These are phyloP conservation scores for Phyllosticta paracitricarpa DNA, from an alignment of 2,329 filamentous ascomycete species.

Conservation along the genomic window DNA sequence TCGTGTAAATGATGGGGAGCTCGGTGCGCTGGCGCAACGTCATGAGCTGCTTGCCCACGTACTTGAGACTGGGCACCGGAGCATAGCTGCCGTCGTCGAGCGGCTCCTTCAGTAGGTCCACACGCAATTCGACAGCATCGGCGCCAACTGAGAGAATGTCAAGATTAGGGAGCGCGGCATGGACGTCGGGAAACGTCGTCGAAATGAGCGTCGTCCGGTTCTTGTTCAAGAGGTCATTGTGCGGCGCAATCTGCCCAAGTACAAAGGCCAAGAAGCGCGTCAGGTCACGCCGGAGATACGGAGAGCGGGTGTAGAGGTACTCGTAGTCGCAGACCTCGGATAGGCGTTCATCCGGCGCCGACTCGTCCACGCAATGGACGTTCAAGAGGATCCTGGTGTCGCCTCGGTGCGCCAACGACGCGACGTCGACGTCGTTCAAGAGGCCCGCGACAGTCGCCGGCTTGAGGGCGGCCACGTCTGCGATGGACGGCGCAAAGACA, in stretches of 20 bases:
- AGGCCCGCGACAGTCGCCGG: conserved; percentile 56
- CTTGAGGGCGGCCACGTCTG: conserved; percentile 44
- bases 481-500: conserved; percentile 48
- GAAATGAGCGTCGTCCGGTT: conserved; percentile 75
- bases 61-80: conserved; percentile 65
- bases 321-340: conserved; percentile 71
- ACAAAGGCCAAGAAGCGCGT: conserved; percentile 71
- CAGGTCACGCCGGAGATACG: conserved; percentile 65
- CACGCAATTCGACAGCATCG: conserved; percentile 75
- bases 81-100: conserved; percentile 51
- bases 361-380: conserved; percentile 61
- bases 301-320: conserved; percentile 66
- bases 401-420: conserved; percentile 3
- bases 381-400: conserved; percentile 61
- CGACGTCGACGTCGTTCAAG: not conserved
- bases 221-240: conserved; percentile 68
- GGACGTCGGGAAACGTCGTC: conserved; percentile 79
- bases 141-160: conserved; percentile 81
- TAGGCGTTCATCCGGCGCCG: conserved; percentile 47
- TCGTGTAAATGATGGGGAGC: conserved; percentile 84
- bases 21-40: conserved; percentile 72
- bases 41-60: conserved; percentile 82
- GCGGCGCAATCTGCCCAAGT: conserved; percentile 67
- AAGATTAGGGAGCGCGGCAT: conserved; percentile 70
- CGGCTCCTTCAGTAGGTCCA: conserved; percentile 70